These are phyloP conservation scores for Chalciporus chontae DNA, from an alignment of 768 basidiomycete species.

Conservation along the genomic window DNA sequence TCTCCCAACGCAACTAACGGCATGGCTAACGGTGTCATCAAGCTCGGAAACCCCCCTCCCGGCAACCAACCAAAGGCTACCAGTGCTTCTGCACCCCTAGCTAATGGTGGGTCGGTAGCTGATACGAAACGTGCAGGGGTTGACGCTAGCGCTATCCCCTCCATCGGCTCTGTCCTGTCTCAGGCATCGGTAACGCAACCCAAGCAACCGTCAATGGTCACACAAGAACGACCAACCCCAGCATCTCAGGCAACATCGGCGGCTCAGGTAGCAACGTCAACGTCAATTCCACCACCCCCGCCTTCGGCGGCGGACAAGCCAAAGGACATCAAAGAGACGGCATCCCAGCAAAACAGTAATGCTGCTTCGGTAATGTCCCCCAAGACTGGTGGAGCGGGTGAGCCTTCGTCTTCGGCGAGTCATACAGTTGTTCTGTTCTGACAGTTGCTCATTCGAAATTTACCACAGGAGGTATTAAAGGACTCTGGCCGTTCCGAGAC, in stretches of 20 bases:
- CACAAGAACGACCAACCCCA: not conserved
- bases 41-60: constrained; percentile 18
- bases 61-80: constrained; percentile 21
- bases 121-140: constrained; percentile 24
- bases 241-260: not conserved
- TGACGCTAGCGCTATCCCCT: constrained; percentile 22
- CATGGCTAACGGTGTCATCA: constrained; percentile 8
- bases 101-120: constrained; percentile 31
- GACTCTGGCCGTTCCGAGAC: not conserved
- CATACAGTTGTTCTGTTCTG: constrained; percentile 18
- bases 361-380: not conserved
- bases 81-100: constrained; percentile 16
- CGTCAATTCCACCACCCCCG: not conserved
- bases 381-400: constrained; percentile 23
- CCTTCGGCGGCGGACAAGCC: constrained; percentile 4
- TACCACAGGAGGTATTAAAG: constrained; percentile 15
- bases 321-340: constrained; percentile 9
- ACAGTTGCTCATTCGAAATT: constrained; percentile 28
- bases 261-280: not conserved
- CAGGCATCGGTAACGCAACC: not conserved
- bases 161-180: constrained; percentile 13
- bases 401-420: constrained; percentile 34
- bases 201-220: not conserved
- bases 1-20: constrained; percentile 12
- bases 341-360: not conserved